Conservation (phyloP, 73 alveolate species). For the Paramecium sexaurelia region DNA sequence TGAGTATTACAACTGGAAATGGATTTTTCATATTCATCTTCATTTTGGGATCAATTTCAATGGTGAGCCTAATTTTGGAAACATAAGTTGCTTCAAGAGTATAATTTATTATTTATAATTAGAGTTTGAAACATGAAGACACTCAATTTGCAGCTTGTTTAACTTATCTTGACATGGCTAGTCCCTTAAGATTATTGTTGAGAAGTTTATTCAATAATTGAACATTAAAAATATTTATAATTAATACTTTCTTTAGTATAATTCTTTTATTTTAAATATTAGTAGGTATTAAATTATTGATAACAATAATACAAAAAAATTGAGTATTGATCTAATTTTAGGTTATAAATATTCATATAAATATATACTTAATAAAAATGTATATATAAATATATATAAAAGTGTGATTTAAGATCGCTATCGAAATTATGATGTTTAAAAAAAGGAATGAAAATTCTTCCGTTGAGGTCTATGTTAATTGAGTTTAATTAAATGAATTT, state of each 20-base stretch:
- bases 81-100: neutral
- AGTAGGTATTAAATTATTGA: neutral
- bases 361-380: no score
- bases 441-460: neutral
- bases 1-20: neutral
- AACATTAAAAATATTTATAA: neutral
- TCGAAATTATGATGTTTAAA: neutral
- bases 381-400: no score
- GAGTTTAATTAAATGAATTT: neutral
- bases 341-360: no score
- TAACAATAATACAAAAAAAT: neutral
- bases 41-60: neutral
- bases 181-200: neutral
- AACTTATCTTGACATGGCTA: neutral
- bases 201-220: neutral
- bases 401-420: no score
- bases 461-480: neutral
- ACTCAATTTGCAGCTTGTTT: neutral
- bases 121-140: neutral
- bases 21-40: neutral
- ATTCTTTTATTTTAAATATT: neutral
- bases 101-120: neutral
- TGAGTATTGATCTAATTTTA: no score
- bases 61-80: neutral
- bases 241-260: neutral